These are phyloP conservation scores for Kodamaea lidongshanica DNA, from an alignment of 805 yeast species.

Conservation along the genomic window DNA sequence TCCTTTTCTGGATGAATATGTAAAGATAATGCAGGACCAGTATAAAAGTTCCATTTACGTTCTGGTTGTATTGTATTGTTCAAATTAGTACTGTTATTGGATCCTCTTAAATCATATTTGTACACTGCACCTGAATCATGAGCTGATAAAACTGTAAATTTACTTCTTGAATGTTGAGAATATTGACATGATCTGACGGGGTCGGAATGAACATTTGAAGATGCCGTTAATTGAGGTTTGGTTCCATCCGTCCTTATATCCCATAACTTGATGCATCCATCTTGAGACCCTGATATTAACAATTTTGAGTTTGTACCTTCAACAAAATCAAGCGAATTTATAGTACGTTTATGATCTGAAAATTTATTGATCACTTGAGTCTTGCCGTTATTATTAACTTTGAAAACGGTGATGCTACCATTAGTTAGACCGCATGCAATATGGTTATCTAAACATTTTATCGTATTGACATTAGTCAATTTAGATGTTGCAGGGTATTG, in stretches of 20 bases:
- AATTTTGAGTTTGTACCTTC: conserved; percentile 16
- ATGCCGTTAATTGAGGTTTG: conserved; percentile 45
- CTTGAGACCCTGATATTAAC: conserved; percentile 61
- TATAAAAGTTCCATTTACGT: conserved; percentile 75
- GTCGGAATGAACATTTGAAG: conserved; percentile 56
- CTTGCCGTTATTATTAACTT: conserved; percentile 28
- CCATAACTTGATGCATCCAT: conserved; percentile 73
- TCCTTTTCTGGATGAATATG: conserved; percentile 86
- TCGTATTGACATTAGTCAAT: conserved; percentile 34
- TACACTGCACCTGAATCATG: conserved; percentile 88
- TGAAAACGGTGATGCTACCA: conserved; percentile 30
- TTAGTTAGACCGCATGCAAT: conserved; percentile 38
- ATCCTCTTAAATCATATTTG: conserved; percentile 70
- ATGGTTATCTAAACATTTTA: conserved; percentile 26
- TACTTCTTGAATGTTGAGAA: conserved; percentile 44
- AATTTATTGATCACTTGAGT: conserved; percentile 23
- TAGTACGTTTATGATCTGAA: conserved; percentile 37
- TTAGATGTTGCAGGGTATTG: conserved; percentile 12
- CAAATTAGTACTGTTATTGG: conserved; percentile 8
- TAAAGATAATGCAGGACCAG: conserved; percentile 82
- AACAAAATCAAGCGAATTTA: conserved; percentile 37
- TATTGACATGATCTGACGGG: conserved; percentile 55
- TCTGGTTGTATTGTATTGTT: conserved; percentile 47
- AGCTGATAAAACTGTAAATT: conserved; percentile 56
- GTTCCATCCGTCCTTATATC: conserved; percentile 48